These are phyloP conservation scores for Aspergillus sp. DNA, from an alignment of 2,329 filamentous ascomycete genomes.

Conservation along the genomic window DNA sequence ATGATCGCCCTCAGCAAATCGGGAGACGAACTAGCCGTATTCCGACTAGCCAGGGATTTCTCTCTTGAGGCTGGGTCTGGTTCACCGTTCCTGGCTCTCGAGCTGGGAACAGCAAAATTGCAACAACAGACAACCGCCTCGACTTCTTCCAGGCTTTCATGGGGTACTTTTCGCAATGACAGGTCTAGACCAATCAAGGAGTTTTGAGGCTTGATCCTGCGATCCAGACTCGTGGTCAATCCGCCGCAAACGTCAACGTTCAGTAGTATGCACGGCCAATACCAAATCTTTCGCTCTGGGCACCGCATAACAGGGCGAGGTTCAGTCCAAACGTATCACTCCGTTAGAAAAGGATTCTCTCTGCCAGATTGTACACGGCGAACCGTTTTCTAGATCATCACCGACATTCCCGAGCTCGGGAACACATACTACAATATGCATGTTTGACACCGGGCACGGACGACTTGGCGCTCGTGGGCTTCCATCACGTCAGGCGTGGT, in stretches of 20 bases:
- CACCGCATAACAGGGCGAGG: neutral
- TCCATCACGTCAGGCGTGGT: neutral
- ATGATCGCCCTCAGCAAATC: slow-evolving; percentile 27
- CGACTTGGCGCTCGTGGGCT: neutral
- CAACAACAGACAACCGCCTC: neutral
- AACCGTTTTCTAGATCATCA: neutral
- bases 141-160: too few relatives aligned
- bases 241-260: neutral
- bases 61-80: slow-evolving; percentile 42
- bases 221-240: neutral
- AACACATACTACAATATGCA: neutral
- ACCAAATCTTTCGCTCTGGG: neutral
- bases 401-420: neutral
- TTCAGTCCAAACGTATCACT: neutral
- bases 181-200: neutral
- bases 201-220: too few relatives aligned
- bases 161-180: too few relatives aligned
- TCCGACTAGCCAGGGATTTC: slow-evolving; percentile 40
- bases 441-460: neutral
- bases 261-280: neutral
- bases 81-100: neutral
- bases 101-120: neutral
- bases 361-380: neutral
- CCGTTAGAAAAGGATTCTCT: neutral
- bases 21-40: slow-evolving; percentile 1